Conservation (phyloP, 2,329 filamentous ascomycete species). For the Ceratocystis variospora region DNA sequence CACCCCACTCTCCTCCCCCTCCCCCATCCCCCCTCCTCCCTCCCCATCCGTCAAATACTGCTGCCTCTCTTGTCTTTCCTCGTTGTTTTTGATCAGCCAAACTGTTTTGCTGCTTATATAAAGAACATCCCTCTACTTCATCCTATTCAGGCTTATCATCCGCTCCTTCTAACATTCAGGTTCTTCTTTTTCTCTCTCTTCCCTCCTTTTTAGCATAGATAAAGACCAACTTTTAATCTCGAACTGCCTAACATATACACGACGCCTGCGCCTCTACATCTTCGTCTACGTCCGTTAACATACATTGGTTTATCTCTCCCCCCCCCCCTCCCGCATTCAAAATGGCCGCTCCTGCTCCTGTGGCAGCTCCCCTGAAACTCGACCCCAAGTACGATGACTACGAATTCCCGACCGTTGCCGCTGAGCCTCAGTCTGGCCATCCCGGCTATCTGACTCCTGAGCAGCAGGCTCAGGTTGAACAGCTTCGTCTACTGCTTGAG, state of each 20-base stretch:
- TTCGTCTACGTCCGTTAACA: neutral
- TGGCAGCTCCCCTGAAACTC: slow-evolving; percentile 34
- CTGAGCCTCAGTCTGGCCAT: slow-evolving; percentile 59
- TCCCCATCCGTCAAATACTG: neutral
- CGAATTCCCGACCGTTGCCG: slow-evolving; percentile 72
- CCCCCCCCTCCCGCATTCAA: neutral
- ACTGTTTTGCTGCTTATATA: neutral
- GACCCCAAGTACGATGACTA: slow-evolving; percentile 94
- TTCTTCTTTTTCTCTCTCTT: neutral
- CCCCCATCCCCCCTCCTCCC: neutral
- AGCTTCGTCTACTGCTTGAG: slow-evolving; percentile 78
- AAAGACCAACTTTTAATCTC: neutral
- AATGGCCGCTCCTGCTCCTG: slow-evolving; percentile 16
- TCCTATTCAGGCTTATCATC: neutral
- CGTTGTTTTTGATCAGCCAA: neutral
- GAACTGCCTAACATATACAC: slow-evolving; percentile 3
- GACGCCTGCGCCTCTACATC: neutral
- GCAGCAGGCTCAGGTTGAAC: slow-evolving; percentile 79
- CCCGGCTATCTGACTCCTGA: slow-evolving; percentile 73
- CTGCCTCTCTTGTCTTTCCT: neutral
- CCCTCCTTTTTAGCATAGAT: neutral
- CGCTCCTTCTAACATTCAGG: neutral
- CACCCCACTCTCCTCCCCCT: neutral
- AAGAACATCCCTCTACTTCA: neutral
- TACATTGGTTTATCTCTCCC: neutral